Evolutionary conservation across 2,329 filamentous ascomycete species (phyloP).

Genomic region (Teratosphaeria pseudoeucalypti): DNA sequence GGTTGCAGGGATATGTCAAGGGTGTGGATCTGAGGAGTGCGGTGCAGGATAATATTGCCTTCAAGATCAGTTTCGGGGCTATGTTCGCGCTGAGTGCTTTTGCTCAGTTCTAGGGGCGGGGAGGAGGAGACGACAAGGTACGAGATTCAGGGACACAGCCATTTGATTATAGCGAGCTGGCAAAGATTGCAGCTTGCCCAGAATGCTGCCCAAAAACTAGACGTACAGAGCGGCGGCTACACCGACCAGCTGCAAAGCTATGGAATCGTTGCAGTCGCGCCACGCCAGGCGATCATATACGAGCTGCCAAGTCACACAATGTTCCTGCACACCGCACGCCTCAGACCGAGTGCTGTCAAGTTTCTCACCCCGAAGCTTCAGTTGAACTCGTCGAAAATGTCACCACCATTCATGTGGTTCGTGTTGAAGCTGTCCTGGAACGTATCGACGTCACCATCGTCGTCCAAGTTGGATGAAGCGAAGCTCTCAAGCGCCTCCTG

Average conservation of each 20-base stretch:
- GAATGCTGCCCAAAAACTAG: neutral
- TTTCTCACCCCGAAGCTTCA: neutral
- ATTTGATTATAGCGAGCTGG: neutral
- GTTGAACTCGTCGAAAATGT: neutral
- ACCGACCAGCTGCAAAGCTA: neutral
- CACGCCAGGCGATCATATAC: neutral
- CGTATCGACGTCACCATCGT: neutral
- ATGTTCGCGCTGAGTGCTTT: conserved; percentile 64
- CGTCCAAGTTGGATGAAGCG: neutral
- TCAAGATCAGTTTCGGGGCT: conserved; percentile 59
- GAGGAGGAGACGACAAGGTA: neutral
- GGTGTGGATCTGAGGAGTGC: conserved; percentile 41
- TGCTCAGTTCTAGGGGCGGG: neutral
- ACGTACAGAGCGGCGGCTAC: neutral
- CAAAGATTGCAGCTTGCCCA: neutral
- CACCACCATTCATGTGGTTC: neutral
- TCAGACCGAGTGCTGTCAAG: neutral
- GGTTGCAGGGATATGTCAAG: conserved; percentile 41
- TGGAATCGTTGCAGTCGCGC: neutral
- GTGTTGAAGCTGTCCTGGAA: neutral
- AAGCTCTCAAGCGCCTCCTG: conserved; percentile 11
- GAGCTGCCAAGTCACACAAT: neutral
- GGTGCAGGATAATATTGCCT: conserved; percentile 49
- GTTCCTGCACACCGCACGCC: neutral
- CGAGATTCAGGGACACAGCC: neutral